Evolutionary conservation across 129 eudicot species (phyloP).

Genomic region (Pseudognaphalium luteoalbum): DNA sequence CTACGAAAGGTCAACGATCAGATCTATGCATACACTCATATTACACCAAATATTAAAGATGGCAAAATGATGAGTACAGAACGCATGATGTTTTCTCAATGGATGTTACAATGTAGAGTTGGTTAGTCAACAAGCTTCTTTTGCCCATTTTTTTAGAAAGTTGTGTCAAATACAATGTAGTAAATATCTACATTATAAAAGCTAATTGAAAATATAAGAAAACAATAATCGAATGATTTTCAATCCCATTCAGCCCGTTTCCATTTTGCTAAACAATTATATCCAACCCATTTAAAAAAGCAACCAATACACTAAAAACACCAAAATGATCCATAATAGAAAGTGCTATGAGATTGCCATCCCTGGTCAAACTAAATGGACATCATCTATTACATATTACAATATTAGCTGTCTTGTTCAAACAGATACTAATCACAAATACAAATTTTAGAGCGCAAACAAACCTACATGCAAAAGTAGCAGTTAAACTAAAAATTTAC

Average conservation of each 20-base stretch:
- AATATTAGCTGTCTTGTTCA: background rate
- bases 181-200: too few relatives aligned
- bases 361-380: background rate
- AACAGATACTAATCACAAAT: background rate
- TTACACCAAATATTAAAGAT: background rate
- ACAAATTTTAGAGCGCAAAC: background rate
- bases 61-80: background rate
- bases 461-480: background rate
- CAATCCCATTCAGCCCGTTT: background rate
- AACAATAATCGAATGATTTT: too few relatives aligned
- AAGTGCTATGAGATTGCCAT: background rate
- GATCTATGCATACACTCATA: background rate
- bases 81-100: too few relatives aligned
- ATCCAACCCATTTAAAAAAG: background rate
- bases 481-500: slow-evolving; percentile 25
- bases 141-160: background rate
- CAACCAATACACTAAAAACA: background rate
- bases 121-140: background rate
- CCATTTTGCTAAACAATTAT: too few relatives aligned
- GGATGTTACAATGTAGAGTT: too few relatives aligned
- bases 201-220: too few relatives aligned
- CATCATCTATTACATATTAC: background rate
- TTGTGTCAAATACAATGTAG: background rate
- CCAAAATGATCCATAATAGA: too few relatives aligned
- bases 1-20: background rate